Conservation (phyloP, 345 rosid genomes). For the Euphorbia tirucalli region DNA sequence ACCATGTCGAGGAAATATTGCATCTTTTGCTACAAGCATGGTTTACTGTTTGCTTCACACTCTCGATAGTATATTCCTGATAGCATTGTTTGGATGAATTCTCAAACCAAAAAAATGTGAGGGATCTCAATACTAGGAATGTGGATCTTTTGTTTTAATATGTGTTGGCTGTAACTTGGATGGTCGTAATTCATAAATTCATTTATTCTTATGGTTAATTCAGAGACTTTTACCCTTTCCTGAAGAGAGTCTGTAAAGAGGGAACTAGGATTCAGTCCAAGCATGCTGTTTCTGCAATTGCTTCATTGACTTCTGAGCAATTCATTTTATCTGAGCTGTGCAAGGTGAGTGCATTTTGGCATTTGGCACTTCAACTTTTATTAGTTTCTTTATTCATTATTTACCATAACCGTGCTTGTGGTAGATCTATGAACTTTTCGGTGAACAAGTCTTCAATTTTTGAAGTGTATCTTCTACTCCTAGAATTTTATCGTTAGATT, state of each 20-base stretch:
- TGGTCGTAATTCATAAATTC: not conserved
- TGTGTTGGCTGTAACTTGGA: not conserved
- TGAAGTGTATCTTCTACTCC: not conserved
- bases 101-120: not conserved
- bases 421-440: not conserved
- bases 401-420: not conserved
- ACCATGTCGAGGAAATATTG: not conserved
- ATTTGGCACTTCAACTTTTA: not conserved
- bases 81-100: not conserved
- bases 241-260: constrained; percentile 63
- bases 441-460: not conserved
- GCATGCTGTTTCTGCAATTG: constrained; percentile 78
- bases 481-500: not conserved
- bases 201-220: constrained; percentile 23
- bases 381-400: not conserved
- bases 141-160: not conserved
- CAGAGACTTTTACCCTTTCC: constrained; percentile 63
- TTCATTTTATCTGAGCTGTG: constrained; percentile 46
- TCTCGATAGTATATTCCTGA: not conserved
- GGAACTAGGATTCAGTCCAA: constrained; percentile 85
- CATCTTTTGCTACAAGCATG: not conserved
- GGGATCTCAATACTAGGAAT: not conserved
- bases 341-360: constrained; percentile 49
- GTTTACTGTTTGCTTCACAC: not conserved
- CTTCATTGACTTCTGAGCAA: constrained; percentile 51